Evolutionary conservation across 352 stramenopile genomes (phyloP), one percentile per base, ranked within the genome.

Genomic region (Phytophthora foliorum): DNA sequence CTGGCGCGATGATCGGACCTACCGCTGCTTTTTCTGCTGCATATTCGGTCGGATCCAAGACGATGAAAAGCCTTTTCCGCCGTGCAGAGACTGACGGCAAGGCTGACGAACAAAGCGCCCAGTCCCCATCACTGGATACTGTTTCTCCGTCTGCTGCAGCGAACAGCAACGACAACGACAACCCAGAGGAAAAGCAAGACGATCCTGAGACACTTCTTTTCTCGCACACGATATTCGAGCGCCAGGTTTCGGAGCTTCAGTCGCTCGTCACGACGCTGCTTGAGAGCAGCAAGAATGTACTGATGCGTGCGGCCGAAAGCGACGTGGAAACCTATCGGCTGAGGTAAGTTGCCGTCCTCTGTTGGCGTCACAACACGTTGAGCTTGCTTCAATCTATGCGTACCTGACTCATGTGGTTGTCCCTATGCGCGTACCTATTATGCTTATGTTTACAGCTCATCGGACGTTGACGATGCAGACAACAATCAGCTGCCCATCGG

Each of bases 41-140:
- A 9, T 94, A 93, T 67, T 91, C 84, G 7, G 84, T 88, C 1
- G 86, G 86, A 21, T 92, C 83, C 2, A 89, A 89, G 57, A 92
- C 86, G 9, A 79, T 94, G 62, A 85, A 83, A 48, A 93, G 72
- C 41, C 52, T 94, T 36, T 91, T 94, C 36, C 80, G 56, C 10
- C 68, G 72, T 64, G 61, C 51, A 59, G 58, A 78, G 34, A 69
- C 58, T 34, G 55, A 72, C 29, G 74, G 45, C 60, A 67, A 70
- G 24, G 24, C 25, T 51, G 52, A 46, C 4, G 52, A 58, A 1
- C 34, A 63, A 59, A 24, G 9, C 17, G 19, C 9, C 17, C 31
- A 51, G 5, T 11, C 21, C n/a, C 46, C 39, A 38, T 36, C 53
- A 56, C 44, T 63, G 52, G 63, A 74, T 68, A 57, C 17, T 53